These are phyloP conservation scores for Mucor indicus DNA, from an alignment of 371 early-diverging fungal species.

Conservation along the genomic window DNA sequence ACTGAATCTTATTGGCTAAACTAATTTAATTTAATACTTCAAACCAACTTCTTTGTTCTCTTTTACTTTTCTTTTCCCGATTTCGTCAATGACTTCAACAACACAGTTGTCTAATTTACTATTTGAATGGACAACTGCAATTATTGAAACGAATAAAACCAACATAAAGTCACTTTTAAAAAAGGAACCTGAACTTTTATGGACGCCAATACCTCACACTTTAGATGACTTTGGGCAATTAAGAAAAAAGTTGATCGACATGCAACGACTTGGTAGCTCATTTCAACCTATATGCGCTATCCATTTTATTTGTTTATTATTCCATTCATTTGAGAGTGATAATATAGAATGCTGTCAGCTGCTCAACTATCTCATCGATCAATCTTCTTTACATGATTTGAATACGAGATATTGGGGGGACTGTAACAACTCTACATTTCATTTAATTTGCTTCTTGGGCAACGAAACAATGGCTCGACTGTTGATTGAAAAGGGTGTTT, in stretches of 20 bases:
- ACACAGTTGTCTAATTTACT: neutral
- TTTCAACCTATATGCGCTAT: constrained; percentile 25
- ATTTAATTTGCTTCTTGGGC: constrained; percentile 23
- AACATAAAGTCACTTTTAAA: constrained; percentile 15
- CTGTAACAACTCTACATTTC: constrained; percentile 24
- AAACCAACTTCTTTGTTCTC: no score
- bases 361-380: constrained; percentile 26
- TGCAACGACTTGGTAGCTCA: constrained; percentile 13
- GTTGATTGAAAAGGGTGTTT: constrained; percentile 20
- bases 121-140: constrained; percentile 35
- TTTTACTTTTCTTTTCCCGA: no score
- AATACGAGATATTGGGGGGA: constrained; percentile 33
- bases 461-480: neutral
- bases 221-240: constrained; percentile 18
- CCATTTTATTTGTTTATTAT: constrained; percentile 16
- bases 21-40: no score
- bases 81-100: neutral
- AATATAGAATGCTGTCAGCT: constrained; percentile 2
- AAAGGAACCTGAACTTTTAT: constrained; percentile 29
- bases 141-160: constrained; percentile 22
- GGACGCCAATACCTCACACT: constrained; percentile 25
- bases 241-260: constrained; percentile 8
- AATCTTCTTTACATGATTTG: constrained; percentile 26
- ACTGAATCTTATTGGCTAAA: no score
- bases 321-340: constrained; percentile 1